These are phyloP conservation scores for Colletotrichum chlorophyti DNA, from an alignment of 2,329 filamentous ascomycete species.

Conservation along the genomic window DNA sequence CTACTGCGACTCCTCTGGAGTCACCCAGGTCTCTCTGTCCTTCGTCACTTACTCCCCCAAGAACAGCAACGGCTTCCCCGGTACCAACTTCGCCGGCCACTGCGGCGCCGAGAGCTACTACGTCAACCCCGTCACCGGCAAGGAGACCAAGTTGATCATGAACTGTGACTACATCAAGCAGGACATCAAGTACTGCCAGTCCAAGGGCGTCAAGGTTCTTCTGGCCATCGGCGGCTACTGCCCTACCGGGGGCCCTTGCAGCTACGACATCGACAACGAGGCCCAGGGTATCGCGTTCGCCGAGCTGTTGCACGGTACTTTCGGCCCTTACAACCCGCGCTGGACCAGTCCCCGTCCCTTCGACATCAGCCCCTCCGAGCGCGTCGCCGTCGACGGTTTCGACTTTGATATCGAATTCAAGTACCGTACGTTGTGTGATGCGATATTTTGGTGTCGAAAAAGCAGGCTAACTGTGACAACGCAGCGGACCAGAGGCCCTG, in stretches of 20 bases:
- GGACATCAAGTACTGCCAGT: conserved; percentile 50
- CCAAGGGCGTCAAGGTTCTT: conserved; percentile 49
- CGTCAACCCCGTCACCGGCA: conserved; percentile 30
- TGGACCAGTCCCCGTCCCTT: conserved; percentile 47
- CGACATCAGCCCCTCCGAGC: conserved; percentile 36
- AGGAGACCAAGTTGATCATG: conserved; percentile 39
- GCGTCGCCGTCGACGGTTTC: conserved; percentile 47
- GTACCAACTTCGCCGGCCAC: conserved; percentile 47
- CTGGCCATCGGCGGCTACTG: conserved; percentile 47
- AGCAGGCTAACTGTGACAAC: not conserved
- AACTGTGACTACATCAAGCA: conserved; percentile 44
- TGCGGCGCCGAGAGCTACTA: conserved; percentile 39
- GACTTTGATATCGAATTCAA: conserved; percentile 49
- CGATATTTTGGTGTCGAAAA: too few relatives aligned
- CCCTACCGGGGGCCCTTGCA: conserved; percentile 32
- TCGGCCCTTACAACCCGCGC: conserved; percentile 41
- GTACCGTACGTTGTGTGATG: conserved; percentile 41
- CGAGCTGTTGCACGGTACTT: conserved; percentile 45
- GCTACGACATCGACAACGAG: conserved; percentile 41
- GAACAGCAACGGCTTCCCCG: conserved; percentile 43
- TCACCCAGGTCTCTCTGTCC: conserved; percentile 45
- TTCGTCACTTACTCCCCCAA: conserved; percentile 48
- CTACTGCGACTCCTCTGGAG: conserved; percentile 43
- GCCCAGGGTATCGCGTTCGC: conserved; percentile 44
- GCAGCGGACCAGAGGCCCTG: conserved; percentile 42